A percentile compares a stretch with the other conserved stretches of the same genome.
Conservation (phyloP, 148 eudicot species). For the Cornus controversa region DNA sequence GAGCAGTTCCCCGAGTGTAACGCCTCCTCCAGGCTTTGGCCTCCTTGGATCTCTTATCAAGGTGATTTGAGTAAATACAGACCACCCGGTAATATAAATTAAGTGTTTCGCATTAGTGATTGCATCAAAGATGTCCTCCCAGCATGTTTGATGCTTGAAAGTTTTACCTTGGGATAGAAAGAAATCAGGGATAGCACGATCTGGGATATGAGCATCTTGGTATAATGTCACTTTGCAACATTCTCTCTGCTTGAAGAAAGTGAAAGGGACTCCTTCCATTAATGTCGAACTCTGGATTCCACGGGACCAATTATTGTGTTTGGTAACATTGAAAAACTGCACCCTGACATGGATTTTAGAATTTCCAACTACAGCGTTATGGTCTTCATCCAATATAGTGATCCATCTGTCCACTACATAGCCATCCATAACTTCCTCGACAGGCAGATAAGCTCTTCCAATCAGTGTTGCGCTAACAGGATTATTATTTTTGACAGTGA, state of each 20-base stretch:
- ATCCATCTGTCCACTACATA: slow-evolving; percentile 48
- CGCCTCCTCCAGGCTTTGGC: slow-evolving; percentile 34
- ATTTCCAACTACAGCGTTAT: slow-evolving; percentile 35
- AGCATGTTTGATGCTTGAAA: slow-evolving; percentile 50
- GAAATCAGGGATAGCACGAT: slow-evolving; percentile 21
- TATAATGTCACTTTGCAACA: slow-evolving; percentile 59
- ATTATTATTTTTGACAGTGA: slow-evolving; percentile 65
- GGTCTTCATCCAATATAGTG: slow-evolving; percentile 46
- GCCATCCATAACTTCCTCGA: slow-evolving; percentile 48
- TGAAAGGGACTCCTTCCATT: slow-evolving; percentile 54
- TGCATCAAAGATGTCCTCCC: slow-evolving; percentile 74
- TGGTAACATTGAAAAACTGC: slow-evolving; percentile 42
- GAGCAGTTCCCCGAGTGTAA: slow-evolving; percentile 64
- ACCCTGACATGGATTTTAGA: slow-evolving; percentile 64
- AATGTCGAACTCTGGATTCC: slow-evolving; percentile 49
- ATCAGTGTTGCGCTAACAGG: slow-evolving; percentile 69
- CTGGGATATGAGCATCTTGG: slow-evolving; percentile 66
- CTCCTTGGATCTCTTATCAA: slow-evolving; percentile 59
- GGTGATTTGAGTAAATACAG: slow-evolving; percentile 51
- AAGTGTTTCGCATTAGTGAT: slow-evolving; percentile 56
- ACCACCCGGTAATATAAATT: slow-evolving; percentile 86
- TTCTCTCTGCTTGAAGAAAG: slow-evolving; percentile 64
- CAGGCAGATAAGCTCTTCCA: slow-evolving; percentile 74
- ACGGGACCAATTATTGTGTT: slow-evolving; percentile 59
- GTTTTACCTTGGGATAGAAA: slow-evolving; percentile 4